phyloP scores from a whole-genome alignment of 2,329 filamentous ascomycete genomes.

The Ascochyta rabiei region DNA sequence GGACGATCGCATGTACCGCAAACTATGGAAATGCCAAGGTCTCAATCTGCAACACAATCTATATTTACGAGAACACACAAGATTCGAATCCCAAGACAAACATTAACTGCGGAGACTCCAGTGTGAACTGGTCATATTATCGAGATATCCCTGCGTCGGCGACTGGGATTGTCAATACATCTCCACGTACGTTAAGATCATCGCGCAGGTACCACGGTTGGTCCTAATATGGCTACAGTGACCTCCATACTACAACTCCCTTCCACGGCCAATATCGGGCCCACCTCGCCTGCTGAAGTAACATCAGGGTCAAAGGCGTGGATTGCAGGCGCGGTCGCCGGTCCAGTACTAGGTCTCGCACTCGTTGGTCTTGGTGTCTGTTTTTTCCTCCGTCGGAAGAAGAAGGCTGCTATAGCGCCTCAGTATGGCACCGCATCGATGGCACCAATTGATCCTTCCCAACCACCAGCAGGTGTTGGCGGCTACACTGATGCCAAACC shows the following conservation, averaged over 20 bases:
- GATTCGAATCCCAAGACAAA: slow-evolving; percentile 37
- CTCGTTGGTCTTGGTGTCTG: slow-evolving; percentile 31
- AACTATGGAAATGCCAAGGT: slow-evolving; percentile 29
- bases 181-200: background rate
- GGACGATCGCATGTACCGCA: slow-evolving; percentile 35
- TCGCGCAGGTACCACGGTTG: no score
- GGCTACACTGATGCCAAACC: slow-evolving; percentile 28
- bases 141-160: slow-evolving; percentile 27
- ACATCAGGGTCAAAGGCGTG: slow-evolving; percentile 32
- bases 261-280: background rate
- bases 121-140: slow-evolving; percentile 36
- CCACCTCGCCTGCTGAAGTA: background rate
- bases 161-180: slow-evolving; percentile 6
- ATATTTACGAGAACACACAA: slow-evolving; percentile 38
- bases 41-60: slow-evolving; percentile 38
- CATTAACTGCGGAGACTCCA: slow-evolving; percentile 34
- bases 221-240: background rate
- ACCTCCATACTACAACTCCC: background rate
- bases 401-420: slow-evolving; percentile 17
- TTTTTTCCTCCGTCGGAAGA: slow-evolving; percentile 34
- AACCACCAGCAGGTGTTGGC: slow-evolving; percentile 20
- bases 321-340: slow-evolving; percentile 39
- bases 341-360: slow-evolving; percentile 33
- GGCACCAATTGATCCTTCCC: slow-evolving; percentile 13
- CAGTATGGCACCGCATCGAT: slow-evolving; percentile 19